Conservation (phyloP, 306 rosid genomes). For the Cicer chorassanicum region DNA sequence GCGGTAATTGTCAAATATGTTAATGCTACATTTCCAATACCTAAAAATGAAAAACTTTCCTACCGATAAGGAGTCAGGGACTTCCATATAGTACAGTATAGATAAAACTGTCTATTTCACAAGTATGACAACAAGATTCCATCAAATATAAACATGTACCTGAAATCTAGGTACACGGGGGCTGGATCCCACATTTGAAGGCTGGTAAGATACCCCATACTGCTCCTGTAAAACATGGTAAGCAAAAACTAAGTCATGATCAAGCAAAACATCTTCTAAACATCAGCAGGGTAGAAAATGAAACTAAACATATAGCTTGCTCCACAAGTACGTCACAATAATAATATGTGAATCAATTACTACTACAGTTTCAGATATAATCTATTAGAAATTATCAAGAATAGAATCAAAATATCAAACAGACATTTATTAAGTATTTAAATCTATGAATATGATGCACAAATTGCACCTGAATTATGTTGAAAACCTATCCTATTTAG, state of each 20-base stretch:
- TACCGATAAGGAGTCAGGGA: slow-evolving; percentile 1
- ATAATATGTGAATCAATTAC: neutral
- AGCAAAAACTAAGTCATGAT: slow-evolving; percentile 31
- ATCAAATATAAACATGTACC: slow-evolving; percentile 56
- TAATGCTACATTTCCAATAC: slow-evolving; percentile 19
- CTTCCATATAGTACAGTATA: neutral
- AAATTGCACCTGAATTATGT: neutral
- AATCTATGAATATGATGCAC: neutral
- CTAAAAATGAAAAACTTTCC: slow-evolving; percentile 13
- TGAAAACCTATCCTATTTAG: neutral
- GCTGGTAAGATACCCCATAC: slow-evolving; percentile 58
- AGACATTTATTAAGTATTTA: neutral
- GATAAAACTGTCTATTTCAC: slow-evolving; percentile 16
- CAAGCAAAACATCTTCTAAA: slow-evolving; percentile 25
- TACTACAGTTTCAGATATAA: neutral
- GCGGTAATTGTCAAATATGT: slow-evolving; percentile 20
- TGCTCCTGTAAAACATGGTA: slow-evolving; percentile 58
- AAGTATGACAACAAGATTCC: slow-evolving; percentile 19
- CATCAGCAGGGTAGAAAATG: neutral
- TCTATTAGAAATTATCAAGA: neutral
- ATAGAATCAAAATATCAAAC: slow-evolving; percentile 12
- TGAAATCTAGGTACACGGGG: slow-evolving; percentile 76
- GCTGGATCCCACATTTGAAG: slow-evolving; percentile 50
- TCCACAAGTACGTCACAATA: slow-evolving; percentile 4
- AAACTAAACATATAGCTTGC: slow-evolving; percentile 13